These are phyloP conservation scores for Trichosporon ovoides DNA, from an alignment of 1,284 basidiomycete species.

Conservation along the genomic window DNA sequence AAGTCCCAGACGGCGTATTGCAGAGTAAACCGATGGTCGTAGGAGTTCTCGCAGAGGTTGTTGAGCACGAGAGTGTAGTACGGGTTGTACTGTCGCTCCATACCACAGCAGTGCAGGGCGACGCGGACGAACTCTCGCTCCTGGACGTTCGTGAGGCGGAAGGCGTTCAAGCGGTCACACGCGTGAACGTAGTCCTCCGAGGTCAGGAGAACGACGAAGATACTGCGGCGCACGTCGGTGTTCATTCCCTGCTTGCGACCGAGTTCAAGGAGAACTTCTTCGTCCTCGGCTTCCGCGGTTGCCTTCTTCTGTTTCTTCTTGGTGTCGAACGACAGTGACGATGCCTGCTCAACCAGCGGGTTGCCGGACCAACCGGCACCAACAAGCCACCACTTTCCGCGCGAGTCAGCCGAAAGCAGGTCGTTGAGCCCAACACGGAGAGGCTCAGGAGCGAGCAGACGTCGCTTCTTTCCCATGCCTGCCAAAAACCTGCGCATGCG, in stretches of 20 bases:
- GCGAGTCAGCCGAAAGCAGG: constrained; percentile 72
- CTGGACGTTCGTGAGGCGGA: constrained; percentile 82
- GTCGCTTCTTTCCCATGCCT: constrained; percentile 67
- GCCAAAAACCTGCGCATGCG: constrained; percentile 78
- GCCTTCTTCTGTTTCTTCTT: constrained; percentile 13
- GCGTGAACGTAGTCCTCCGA: constrained; percentile 96
- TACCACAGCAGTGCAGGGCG: constrained; percentile 84
- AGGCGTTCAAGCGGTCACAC: constrained; percentile 72
- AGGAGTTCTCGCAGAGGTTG: constrained; percentile 53
- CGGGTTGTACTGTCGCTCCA: constrained; percentile 84
- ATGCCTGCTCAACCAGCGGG: constrained; percentile 62
- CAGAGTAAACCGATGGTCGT: constrained; percentile 79
- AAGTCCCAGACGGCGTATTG: constrained; percentile 99
- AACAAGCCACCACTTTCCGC: constrained; percentile 98
- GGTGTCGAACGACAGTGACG: neutral
- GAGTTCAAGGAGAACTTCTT: constrained; percentile 63
- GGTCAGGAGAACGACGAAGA: constrained; percentile 91
- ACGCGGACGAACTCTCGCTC: constrained; percentile 92
- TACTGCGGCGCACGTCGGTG: constrained; percentile 82
- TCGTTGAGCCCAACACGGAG: constrained; percentile 79
- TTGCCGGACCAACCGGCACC: constrained; percentile 95
- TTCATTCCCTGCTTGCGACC: constrained; percentile 97
- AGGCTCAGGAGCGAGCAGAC: constrained; percentile 72
- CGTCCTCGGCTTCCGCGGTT: constrained; percentile 37
- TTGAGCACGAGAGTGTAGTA: constrained; percentile 87